Conservation (phyloP, 2,329 filamentous ascomycete genomes). For the Chaetomium sp. region DNA sequence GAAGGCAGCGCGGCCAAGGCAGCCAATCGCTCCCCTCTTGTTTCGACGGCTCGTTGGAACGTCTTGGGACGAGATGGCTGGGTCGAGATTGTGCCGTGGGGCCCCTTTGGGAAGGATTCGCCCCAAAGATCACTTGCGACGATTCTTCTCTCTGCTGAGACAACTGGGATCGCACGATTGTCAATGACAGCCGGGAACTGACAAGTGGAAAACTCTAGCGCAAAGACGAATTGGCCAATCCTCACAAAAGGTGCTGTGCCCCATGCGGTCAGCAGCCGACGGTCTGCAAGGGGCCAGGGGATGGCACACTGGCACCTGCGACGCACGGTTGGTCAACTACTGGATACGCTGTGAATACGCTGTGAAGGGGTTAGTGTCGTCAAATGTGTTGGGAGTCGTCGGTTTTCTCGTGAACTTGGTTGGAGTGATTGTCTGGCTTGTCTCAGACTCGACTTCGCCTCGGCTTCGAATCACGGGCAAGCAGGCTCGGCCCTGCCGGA, state of each 20-base stretch:
- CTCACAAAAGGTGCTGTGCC: neutral
- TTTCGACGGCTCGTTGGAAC: neutral
- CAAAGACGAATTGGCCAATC: constrained; percentile 3
- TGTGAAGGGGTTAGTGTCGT: no score
- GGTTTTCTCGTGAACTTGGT: no score
- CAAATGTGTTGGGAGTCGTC: no score
- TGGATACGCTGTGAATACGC: no score
- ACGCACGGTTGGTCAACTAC: neutral
- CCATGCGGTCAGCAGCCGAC: neutral
- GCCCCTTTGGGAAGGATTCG: neutral
- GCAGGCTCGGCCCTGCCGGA: neutral
- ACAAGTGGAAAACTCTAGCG: neutral
- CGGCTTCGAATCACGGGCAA: constrained; percentile 1
- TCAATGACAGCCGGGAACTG: neutral
- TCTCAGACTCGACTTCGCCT: neutral
- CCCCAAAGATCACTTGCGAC: neutral
- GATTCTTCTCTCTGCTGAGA: neutral
- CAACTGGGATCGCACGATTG: neutral
- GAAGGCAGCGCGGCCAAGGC: neutral
- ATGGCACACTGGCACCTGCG: neutral
- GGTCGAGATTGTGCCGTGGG: neutral
- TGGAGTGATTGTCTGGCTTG: no score
- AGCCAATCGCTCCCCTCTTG: constrained; percentile 7
- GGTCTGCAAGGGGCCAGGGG: no score
- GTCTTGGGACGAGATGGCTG: neutral